Conservation (phyloP, 1,284 basidiomycete genomes). For the Volvariella surrecta region DNA sequence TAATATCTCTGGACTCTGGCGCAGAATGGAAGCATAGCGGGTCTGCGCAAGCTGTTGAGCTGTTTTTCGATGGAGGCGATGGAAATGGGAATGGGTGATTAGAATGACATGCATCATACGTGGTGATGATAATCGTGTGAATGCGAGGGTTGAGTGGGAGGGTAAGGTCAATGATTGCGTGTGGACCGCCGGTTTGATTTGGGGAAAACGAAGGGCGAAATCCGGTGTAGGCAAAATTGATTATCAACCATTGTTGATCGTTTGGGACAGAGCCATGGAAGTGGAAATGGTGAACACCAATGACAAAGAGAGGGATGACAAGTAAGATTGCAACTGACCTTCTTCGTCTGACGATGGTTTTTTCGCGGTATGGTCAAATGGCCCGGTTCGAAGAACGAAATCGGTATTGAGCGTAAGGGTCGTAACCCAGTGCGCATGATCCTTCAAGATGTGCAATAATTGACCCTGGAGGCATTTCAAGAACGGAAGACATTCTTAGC, state of each 20-base stretch:
- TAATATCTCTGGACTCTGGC: constrained; percentile 72
- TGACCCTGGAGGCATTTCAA: constrained; percentile 37
- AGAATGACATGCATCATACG: background rate
- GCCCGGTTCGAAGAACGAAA: constrained; percentile 90
- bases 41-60: constrained; percentile 69
- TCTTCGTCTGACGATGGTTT: constrained; percentile 71
- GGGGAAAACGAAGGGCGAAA: too few relatives aligned
- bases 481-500: background rate
- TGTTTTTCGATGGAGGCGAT: constrained; percentile 18
- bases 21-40: constrained; percentile 65
- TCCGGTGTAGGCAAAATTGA: too few relatives aligned
- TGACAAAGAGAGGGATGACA: background rate
- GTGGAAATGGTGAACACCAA: background rate
- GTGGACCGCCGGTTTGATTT: too few relatives aligned
- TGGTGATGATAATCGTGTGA: too few relatives aligned
- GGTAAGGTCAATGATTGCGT: background rate
- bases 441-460: constrained; percentile 71
- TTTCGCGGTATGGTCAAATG: constrained; percentile 85
- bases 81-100: background rate
- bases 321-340: constrained; percentile 34
- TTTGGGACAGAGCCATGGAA: too few relatives aligned
- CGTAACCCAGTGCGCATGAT: constrained; percentile 99
- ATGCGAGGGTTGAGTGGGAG: background rate
- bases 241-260: too few relatives aligned
- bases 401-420: constrained; percentile 95